A percentile compares a stretch with the other conserved stretches of the same genome.
These are phyloP conservation scores for Coemansia sp. DNA, from an alignment of 192 early-diverging fungal species.

Conservation along the genomic window DNA sequence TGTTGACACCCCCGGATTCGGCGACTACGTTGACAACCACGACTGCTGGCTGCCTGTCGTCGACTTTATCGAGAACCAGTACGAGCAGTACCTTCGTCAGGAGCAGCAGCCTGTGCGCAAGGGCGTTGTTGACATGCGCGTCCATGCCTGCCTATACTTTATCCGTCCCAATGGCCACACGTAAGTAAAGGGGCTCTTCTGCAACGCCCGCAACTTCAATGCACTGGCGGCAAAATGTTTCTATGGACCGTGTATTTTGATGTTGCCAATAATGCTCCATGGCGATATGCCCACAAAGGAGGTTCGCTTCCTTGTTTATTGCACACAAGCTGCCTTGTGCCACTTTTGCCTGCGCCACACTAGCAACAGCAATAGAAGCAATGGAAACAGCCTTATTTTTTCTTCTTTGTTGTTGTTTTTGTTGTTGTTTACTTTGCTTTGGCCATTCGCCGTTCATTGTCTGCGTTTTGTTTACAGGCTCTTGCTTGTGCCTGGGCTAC, in stretches of 20 bases:
- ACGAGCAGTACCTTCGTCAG: constrained; percentile 91
- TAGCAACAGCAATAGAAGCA: neutral
- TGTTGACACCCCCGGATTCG: constrained; percentile 90
- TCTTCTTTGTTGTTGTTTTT: neutral
- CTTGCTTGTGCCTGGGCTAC: neutral
- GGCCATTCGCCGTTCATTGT: neutral
- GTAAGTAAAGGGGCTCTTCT: constrained; percentile 29
- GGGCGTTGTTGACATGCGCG: constrained; percentile 89
- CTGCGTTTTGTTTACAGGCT: neutral
- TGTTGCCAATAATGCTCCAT: neutral
- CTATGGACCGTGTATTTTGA: neutral
- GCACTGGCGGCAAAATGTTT: neutral
- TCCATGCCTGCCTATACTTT: constrained; percentile 98
- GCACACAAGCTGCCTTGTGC: neutral
- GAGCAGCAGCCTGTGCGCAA: constrained; percentile 87
- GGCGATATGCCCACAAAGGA: neutral
- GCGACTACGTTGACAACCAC: constrained; percentile 90
- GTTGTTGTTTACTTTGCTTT: neutral
- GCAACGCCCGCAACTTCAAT: too few species aligned
- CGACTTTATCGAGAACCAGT: constrained; percentile 98
- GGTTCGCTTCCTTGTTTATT: neutral
- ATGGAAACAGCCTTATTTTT: neutral
- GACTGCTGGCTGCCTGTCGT: constrained; percentile 98
- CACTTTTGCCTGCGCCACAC: constrained; percentile 7
- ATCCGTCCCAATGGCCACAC: constrained; percentile 98